These are phyloP conservation scores for Aspergillus leporis DNA, from an alignment of 495 filamentous ascomycete genomes.

Conservation along the genomic window DNA sequence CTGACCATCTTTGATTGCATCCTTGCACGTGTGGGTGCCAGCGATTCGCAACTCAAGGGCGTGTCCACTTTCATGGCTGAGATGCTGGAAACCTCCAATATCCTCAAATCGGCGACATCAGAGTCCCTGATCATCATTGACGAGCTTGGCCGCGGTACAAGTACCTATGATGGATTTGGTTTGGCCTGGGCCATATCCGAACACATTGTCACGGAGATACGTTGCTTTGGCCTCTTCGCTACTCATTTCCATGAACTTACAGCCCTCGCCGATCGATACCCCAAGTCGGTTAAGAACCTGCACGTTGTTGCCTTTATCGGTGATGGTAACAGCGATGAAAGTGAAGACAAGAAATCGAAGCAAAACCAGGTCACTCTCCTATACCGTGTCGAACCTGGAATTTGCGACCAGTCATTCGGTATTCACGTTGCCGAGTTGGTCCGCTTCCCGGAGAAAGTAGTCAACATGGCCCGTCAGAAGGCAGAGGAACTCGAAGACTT, in stretches of 20 bases:
- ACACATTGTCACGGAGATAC: conserved; percentile 93
- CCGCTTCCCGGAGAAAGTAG: conserved; percentile 95
- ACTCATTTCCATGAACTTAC: conserved; percentile 99
- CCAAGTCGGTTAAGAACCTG: conserved; percentile 80
- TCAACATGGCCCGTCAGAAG: conserved; percentile 97
- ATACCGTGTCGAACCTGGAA: conserved; percentile 92
- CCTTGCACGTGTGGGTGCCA: conserved; percentile 92
- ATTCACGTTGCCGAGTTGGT: conserved; percentile 98
- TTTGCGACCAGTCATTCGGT: conserved; percentile 96
- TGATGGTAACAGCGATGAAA: conserved; percentile 41
- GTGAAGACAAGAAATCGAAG: conserved; percentile 45
- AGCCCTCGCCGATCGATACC: conserved; percentile 78
- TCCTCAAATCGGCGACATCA: conserved; percentile 92
- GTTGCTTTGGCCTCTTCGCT: conserved; percentile 90
- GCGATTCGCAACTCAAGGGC: conserved; percentile 94
- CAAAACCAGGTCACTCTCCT: conserved; percentile 90
- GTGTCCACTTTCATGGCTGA: conserved; percentile 99
- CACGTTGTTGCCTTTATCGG: conserved; percentile 96
- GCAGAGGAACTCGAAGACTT: conserved; percentile 98
- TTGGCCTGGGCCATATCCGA: conserved; percentile 98
- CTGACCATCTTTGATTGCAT: conserved; percentile 98
- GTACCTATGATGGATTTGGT: conserved; percentile 97
- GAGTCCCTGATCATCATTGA: conserved; percentile 98
- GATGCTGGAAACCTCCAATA: conserved; percentile 98
- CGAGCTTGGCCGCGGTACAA: conserved; percentile 96